These are phyloP conservation scores for Apiospora arundinis DNA, from an alignment of 2,329 filamentous ascomycete species.

Conservation along the genomic window DNA sequence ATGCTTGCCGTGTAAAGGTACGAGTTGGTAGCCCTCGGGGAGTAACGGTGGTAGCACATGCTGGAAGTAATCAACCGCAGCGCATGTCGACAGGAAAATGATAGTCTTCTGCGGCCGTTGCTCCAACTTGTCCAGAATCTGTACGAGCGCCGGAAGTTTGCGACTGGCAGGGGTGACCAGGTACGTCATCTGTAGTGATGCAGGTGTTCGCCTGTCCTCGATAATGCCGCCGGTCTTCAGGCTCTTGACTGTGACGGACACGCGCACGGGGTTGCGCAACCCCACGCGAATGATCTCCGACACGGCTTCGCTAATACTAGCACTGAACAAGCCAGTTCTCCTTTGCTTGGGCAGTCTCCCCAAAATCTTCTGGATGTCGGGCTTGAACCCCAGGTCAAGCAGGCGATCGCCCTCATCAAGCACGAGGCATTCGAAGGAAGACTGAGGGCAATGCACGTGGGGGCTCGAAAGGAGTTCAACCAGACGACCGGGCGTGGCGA, in stretches of 20 bases:
- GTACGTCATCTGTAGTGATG: slow-evolving; percentile 92
- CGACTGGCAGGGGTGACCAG: slow-evolving; percentile 76
- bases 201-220: slow-evolving; percentile 87
- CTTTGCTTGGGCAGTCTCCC: slow-evolving; percentile 88
- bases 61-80: slow-evolving; percentile 93
- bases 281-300: slow-evolving; percentile 92
- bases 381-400: slow-evolving; percentile 92
- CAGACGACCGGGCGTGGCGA: slow-evolving; percentile 89
- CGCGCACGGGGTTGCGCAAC: slow-evolving; percentile 90
- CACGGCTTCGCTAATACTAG: slow-evolving; percentile 94
- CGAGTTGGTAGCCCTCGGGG: slow-evolving; percentile 69
- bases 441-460: slow-evolving; percentile 86
- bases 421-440: slow-evolving; percentile 89
- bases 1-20: slow-evolving; percentile 92
- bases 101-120: slow-evolving; percentile 84
- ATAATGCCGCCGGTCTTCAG: slow-evolving; percentile 67
- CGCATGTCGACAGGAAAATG: slow-evolving; percentile 91
- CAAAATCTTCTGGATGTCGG: slow-evolving; percentile 86
- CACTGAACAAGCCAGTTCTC: slow-evolving; percentile 91
- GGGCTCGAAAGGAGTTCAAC: slow-evolving; percentile 86
- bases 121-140: slow-evolving; percentile 73
- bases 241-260: slow-evolving; percentile 89
- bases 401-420: slow-evolving; percentile 94
- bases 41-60: slow-evolving; percentile 78
- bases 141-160: slow-evolving; percentile 77